Percentiles rank a stretch among this genome's conserved stretches.
Evolutionary conservation across 768 basidiomycete genomes (phyloP).

Genomic region (Cystofilobasidium capitatum): DNA sequence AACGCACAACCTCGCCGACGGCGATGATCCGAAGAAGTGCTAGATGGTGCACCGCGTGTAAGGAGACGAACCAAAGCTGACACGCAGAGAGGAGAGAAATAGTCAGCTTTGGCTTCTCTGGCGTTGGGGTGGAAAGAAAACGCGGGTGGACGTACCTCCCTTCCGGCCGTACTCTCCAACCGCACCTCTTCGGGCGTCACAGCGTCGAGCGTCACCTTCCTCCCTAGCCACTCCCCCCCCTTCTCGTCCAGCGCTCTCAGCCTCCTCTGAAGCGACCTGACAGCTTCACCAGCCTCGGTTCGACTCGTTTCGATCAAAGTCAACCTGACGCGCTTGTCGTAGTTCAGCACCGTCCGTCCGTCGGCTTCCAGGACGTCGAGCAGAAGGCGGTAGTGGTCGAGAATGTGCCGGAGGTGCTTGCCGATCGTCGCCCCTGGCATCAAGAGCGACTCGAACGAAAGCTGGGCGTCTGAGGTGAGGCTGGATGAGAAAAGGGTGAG

Average conservation of each 20-base stretch:
- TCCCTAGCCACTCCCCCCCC: not conserved
- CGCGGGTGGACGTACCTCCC: not conserved
- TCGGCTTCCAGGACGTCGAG: not conserved
- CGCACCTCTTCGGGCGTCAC: not conserved
- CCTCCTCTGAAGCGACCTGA: not conserved
- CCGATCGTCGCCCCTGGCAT: conserved; percentile 4
- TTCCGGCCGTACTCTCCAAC: not conserved
- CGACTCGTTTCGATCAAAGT: not conserved
- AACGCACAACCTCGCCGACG: not conserved
- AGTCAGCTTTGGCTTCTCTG: not conserved
- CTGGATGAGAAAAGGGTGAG: not conserved
- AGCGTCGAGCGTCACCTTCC: not conserved
- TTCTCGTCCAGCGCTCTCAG: not conserved
- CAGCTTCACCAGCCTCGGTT: not conserved
- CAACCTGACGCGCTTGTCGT: not conserved
- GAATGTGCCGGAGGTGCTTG: not conserved
- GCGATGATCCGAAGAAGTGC: not conserved
- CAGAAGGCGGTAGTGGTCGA: conserved; percentile 1
- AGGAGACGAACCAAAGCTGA: not conserved
- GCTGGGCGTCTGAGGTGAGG: not conserved
- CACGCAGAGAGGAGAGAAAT: not conserved
- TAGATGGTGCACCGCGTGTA: not conserved
- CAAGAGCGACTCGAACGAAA: not conserved
- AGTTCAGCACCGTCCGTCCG: not conserved
- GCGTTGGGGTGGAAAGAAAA: not conserved